A percentile compares a stretch with the other conserved stretches of the same genome.
Evolutionary conservation across 2,329 filamentous ascomycete species (phyloP).

Genomic region (Exserohilum turcica): DNA sequence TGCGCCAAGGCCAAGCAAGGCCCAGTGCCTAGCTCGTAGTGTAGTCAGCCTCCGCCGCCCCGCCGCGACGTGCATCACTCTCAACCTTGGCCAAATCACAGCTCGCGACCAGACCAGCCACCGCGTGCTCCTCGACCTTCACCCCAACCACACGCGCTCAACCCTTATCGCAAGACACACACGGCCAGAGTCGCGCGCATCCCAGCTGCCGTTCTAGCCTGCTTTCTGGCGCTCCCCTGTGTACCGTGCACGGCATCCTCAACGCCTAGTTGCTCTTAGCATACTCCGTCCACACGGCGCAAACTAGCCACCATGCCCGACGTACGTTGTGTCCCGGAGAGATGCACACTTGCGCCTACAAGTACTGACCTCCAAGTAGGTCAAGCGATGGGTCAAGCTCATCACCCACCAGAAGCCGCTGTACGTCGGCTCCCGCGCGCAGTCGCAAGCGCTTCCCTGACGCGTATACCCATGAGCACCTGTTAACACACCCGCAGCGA

Average conservation of each 20-base stretch:
- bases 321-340: constrained; percentile 39
- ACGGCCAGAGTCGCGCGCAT: constrained; percentile 2
- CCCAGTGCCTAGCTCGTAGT: too few relatives aligned
- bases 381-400: constrained; percentile 88
- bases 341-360: neutral
- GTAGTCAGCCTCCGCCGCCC: constrained; percentile 15
- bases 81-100: constrained; percentile 24
- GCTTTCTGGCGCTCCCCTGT: neutral
- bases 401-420: constrained; percentile 89
- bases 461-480: constrained; percentile 15
- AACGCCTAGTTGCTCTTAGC: constrained; percentile 1
- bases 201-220: neutral
- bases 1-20: constrained; percentile 24
- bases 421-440: constrained; percentile 60
- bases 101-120: constrained; percentile 30
- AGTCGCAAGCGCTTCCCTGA: constrained; percentile 18
- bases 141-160: constrained; percentile 19
- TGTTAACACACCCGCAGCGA: constrained; percentile 58
- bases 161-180: constrained; percentile 14
- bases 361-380: constrained; percentile 50
- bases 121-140: constrained; percentile 19
- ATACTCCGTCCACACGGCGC: constrained; percentile 8
- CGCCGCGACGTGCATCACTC: constrained; percentile 18
- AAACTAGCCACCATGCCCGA: constrained; percentile 50
- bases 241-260: neutral